Base-by-base conservation (phyloP, 805 yeast species). In the Yamadazyma tumulicola region DNA sequence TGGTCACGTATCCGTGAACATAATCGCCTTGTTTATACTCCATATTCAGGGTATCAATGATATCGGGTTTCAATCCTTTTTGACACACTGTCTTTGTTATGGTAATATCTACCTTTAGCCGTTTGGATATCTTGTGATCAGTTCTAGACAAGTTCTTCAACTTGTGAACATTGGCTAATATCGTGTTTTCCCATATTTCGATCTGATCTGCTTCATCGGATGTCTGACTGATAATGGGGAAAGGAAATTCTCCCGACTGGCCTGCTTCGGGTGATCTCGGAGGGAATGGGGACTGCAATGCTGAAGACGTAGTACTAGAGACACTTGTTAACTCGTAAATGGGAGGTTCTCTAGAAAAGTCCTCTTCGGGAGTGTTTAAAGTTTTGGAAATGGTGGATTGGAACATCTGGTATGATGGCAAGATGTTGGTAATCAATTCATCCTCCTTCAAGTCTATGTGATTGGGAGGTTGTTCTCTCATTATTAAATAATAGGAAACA, bases 361-460 rank as follows among this genome's bases (percentile, higher is more conserved):
- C 65, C 38, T 67, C 73, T 23, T 61, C 57, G 8, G 60, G 45
- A 11, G 63, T 62, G 1, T 59, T 58, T 37, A 67, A 38, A 16
- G 54, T 54, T 37, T 62, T 61, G 27, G 67, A 58, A 6, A 67
- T 52, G 5, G 72, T 67, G 20, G 69, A 53, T 46, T 62, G 64
- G 48, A 57, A 65, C 72, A 67, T 67, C 26, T 66, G 66, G 43
- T 67, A 67, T 7, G 71, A 64, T 1, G 73, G 73, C 10, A 67
- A 52, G 22, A 67, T 67, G 32, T 64, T 61, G 31, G 46, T 54
- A 7, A 57, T 31, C 14, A 49, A 38, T 13, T 51, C 52, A 30
- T 54, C 57, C n/a, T 46, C 56, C n/a, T n/a, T n/a, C n/a, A n/a
- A n/a, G n/a, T n/a, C n/a, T n/a, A n/a, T n/a, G n/a, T n/a, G n/a